Base-by-base conservation (phyloP, 495 filamentous ascomycete genomes). In the Apodospora peruviana region DNA sequence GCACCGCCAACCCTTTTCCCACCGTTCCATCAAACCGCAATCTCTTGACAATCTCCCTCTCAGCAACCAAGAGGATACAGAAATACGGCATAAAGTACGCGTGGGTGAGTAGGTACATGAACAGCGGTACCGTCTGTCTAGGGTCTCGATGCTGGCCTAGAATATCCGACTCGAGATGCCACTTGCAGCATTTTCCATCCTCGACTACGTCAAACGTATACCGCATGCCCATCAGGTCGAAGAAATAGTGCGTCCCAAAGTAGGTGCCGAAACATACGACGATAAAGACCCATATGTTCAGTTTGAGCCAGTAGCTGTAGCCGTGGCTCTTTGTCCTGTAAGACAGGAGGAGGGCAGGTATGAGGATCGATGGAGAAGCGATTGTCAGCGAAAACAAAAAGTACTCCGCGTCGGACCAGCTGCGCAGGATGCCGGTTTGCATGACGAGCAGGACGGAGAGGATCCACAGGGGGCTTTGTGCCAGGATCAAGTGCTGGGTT, bases 21-120 rank as follows among this genome's bases (percentile, higher is more conserved):
- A 21, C 16, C 27, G 27, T 32, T 32, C 14, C 14, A 7, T 7
- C 7, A 32, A 32, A 32, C n/a, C n/a, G n/a, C n/a, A n/a, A n/a
- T n/a, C n/a, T n/a, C 27, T 32, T 32, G 27, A 32, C 27, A 7
- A 32, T n/a, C 36, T 32, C 11, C 4, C 38, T 16, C 24, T 49
- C 47, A 9, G 27, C 21, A 11, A 21, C 25, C 37, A 49, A 34
- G 9, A 49, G 38, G 9, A 29, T 24, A 21, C 23, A n/a, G 23
- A 41, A 49, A 19, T 49, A 49, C 8, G 21, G 40, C 47, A 49
- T 49, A 24, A 49, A 49, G 38, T 49, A 49, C 4, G 47, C 47
- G 27, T 49, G 47, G 11, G 47, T 49, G 23, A 49, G 47, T 3
- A 37, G 47, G 17, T 49, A 49, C 37, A 49, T 49, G 47, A 49